Evolutionary conservation across 345 rosid species (phyloP), one percentile per base, ranked within the genome.

Genomic region (Mallotus nudiflorus): DNA sequence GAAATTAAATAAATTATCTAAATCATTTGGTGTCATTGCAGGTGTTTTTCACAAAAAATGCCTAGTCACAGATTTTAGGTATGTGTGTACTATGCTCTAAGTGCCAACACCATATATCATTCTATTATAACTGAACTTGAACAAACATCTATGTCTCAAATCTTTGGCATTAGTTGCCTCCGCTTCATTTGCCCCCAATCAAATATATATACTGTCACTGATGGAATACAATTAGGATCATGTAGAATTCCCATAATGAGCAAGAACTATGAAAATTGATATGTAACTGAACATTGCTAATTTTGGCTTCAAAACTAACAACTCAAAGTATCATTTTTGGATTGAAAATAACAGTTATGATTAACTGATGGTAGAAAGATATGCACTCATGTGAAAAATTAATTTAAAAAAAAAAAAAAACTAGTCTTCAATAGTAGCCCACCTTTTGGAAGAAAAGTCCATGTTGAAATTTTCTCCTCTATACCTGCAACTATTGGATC

Each of bases 391-490:
- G 72, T 16, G 46, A 9, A 45, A 65, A 13, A 2, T 9, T 58
- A 51, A 37, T 18, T n/a, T n/a, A n/a, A n/a, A n/a, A n/a, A n/a
- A n/a, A n/a, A 25, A n/a, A 0, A 63, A 29, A n/a, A 37, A 65
- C 40, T 12, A 42, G 6, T 12, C 2, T 29, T 50, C 33, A 16
- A 35, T 50, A 15, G 70, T 49, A 24, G 33, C 29, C 52, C 62
- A 94, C 96, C 98, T 90, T 88, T 94, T 67, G 97, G 98, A 62
- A 94, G 98, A 73, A 94, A 94, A 35, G 98, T 86, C 97, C 98
- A 94, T 54, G 96, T 82, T 45, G 95, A 81, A 72, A 94, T 88
- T 84, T 94, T 94, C 54, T 90, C 98, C 76, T 94, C 98, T 70
- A 94, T 86, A 57, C 97, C 96, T 28, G 83, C 82, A 82, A 94